phyloP scores from a whole-genome alignment of 2,329 filamentous ascomycete genomes.

The Samsoniella hepiali region DNA sequence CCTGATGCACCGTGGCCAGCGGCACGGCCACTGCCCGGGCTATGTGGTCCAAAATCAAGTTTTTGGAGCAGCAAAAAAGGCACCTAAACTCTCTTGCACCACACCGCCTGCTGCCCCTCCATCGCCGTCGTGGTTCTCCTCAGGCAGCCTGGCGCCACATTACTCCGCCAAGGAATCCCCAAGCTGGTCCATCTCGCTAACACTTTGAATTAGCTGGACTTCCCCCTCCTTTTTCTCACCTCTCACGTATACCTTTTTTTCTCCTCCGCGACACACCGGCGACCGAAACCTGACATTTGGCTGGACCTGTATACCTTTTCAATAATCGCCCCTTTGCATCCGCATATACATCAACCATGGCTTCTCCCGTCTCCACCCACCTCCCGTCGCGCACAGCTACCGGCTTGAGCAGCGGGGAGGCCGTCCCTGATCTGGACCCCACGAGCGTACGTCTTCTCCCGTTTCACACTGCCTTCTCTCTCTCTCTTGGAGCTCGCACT shows the following conservation, averaged over 20 bases:
- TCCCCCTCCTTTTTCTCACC: not conserved
- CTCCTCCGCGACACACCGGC: not conserved
- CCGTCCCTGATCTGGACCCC: constrained; percentile 56
- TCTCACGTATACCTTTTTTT: too few relatives aligned
- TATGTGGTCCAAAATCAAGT: not conserved
- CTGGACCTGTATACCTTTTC: not conserved
- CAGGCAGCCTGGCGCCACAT: not conserved
- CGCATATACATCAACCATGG: constrained; percentile 1
- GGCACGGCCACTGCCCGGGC: not conserved
- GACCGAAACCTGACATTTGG: not conserved
- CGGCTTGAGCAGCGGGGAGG: constrained; percentile 52
- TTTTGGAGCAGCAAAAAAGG: not conserved
- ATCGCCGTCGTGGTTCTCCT: too few relatives aligned
- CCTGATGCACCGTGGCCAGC: not conserved
- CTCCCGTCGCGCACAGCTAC: constrained; percentile 49
- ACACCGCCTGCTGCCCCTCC: not conserved
- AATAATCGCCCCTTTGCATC: not conserved
- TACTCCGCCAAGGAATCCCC: constrained; percentile 1
- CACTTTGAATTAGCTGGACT: not conserved
- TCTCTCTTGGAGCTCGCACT: not conserved
- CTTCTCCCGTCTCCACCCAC: constrained; percentile 21
- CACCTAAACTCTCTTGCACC: not conserved
- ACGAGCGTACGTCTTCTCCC: constrained; percentile 46
- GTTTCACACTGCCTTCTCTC: not conserved
- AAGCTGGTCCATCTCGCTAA: not conserved